A percentile compares a stretch with the other conserved stretches of the same genome.
phyloP scores from a whole-genome alignment of 164 flowering plant species.

The Stephania yunnanensis region DNA sequence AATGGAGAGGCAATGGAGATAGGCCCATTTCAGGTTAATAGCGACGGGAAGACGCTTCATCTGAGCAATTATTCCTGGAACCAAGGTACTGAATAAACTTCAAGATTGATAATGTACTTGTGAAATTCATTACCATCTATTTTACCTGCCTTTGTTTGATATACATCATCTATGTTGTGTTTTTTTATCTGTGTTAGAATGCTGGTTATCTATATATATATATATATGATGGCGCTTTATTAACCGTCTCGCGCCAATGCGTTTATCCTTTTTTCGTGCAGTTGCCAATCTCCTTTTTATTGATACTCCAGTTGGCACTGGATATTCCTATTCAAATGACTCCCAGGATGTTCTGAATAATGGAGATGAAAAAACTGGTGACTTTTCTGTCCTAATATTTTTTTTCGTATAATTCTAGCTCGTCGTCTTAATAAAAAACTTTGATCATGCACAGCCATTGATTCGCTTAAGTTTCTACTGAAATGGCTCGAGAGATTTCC shows the following conservation, averaged over 20 bases:
- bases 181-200: neutral
- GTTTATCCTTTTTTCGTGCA: slow-evolving; percentile 21
- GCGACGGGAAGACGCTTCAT: slow-evolving; percentile 65
- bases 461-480: slow-evolving; percentile 22
- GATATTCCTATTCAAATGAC: slow-evolving; percentile 73
- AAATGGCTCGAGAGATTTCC: slow-evolving; percentile 45
- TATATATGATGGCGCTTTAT: neutral
- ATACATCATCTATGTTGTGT: neutral
- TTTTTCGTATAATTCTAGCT: neutral
- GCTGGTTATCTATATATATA: no score
- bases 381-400: neutral
- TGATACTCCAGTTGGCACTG: slow-evolving; percentile 82
- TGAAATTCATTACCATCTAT: no score
- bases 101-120: no score
- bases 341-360: slow-evolving; percentile 44
- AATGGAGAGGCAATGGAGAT: slow-evolving; percentile 74
- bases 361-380: slow-evolving; percentile 81
- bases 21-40: slow-evolving; percentile 66
- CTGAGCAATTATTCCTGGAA: slow-evolving; percentile 78
- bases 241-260: neutral
- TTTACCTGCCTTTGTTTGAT: neutral
- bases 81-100: slow-evolving; percentile 33
- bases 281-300: slow-evolving; percentile 73
- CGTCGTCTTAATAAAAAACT: neutral
- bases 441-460: slow-evolving; percentile 1